These are phyloP conservation scores for Cladophialophora exuberans DNA, from an alignment of 2,329 filamentous ascomycete species.

Conservation along the genomic window DNA sequence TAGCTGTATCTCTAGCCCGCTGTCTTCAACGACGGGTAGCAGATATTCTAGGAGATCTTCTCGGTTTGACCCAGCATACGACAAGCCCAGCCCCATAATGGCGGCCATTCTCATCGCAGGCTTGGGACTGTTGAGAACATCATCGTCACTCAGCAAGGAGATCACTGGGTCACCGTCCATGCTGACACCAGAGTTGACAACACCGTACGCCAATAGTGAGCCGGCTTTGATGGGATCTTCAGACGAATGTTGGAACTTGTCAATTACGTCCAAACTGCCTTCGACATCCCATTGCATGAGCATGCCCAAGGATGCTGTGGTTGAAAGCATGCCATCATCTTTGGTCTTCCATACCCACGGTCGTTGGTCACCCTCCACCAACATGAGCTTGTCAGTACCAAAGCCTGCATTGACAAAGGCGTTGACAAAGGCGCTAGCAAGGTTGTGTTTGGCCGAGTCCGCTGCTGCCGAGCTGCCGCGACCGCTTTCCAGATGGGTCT, in stretches of 20 bases:
- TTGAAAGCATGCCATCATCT: conserved; percentile 96
- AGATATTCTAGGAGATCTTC: conserved; percentile 84
- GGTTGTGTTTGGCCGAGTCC: conserved; percentile 92
- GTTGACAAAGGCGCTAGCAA: conserved; percentile 95
- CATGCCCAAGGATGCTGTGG: conserved; percentile 89
- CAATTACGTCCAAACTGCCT: conserved; percentile 86
- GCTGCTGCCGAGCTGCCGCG: conserved; percentile 91
- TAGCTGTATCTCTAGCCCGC: conserved; percentile 86
- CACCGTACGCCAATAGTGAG: conserved; percentile 88
- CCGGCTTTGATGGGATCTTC: conserved; percentile 89
- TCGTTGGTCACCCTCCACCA: conserved; percentile 83
- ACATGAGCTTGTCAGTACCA: conserved; percentile 96
- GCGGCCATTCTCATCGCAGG: conserved; percentile 77
- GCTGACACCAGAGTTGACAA: conserved; percentile 90
- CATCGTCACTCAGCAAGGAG: conserved; percentile 78
- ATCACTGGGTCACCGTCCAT: conserved; percentile 88
- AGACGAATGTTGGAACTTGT: conserved; percentile 84
- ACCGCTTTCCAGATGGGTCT: conserved; percentile 95
- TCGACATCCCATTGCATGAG: conserved; percentile 94
- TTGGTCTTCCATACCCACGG: conserved; percentile 99
- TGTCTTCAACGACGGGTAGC: conserved; percentile 83
- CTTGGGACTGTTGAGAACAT: conserved; percentile 78
- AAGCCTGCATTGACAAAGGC: conserved; percentile 96
- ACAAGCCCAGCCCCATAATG: conserved; percentile 93
- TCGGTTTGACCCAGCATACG: conserved; percentile 93